Evolutionary conservation across 805 yeast genomes (phyloP).

Genomic region (Wickerhamomyces xylosicus): DNA sequence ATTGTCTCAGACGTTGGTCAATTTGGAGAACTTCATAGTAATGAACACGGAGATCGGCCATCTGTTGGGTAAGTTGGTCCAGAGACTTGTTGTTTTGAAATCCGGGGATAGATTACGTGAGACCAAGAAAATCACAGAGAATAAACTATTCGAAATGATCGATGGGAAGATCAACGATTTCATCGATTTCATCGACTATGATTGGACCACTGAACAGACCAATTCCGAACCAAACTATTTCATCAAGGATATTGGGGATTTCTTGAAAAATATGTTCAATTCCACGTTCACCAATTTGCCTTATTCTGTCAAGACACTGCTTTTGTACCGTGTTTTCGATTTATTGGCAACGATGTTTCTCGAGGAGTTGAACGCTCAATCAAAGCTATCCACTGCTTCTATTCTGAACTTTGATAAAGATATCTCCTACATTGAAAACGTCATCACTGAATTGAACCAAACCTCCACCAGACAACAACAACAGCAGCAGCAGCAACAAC

Average conservation of each 20-base stretch:
- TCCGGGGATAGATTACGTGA: conserved; percentile 46
- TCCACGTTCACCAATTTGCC: conserved; percentile 82
- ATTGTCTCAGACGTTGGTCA: conserved; percentile 78
- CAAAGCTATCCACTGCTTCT: conserved; percentile 41
- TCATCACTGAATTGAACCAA: conserved; percentile 27
- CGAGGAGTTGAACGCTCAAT: conserved; percentile 42
- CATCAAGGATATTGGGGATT: conserved; percentile 76
- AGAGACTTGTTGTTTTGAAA: conserved; percentile 31
- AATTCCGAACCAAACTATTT: conserved; percentile 60
- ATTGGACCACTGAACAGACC: conserved; percentile 53
- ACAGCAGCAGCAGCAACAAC: too few relatives aligned
- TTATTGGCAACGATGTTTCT: conserved; percentile 66
- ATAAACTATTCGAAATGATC: conserved; percentile 70
- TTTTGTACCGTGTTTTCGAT: conserved; percentile 83
- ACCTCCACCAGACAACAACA: too few relatives aligned
- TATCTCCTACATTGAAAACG: conserved; percentile 59
- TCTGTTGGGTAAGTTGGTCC: conserved; percentile 24
- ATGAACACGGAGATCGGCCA: conserved; percentile 57
- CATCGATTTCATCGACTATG: conserved; percentile 75
- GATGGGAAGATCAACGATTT: conserved; percentile 73
- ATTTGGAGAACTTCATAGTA: conserved; percentile 75
- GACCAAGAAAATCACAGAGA: conserved; percentile 66
- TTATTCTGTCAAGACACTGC: conserved; percentile 58
- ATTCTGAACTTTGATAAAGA: conserved; percentile 77
- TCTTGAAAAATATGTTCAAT: conserved; percentile 73